phyloP scores from a whole-genome alignment of 2,329 filamentous ascomycete species.

The Lasiodiplodia sp. region DNA sequence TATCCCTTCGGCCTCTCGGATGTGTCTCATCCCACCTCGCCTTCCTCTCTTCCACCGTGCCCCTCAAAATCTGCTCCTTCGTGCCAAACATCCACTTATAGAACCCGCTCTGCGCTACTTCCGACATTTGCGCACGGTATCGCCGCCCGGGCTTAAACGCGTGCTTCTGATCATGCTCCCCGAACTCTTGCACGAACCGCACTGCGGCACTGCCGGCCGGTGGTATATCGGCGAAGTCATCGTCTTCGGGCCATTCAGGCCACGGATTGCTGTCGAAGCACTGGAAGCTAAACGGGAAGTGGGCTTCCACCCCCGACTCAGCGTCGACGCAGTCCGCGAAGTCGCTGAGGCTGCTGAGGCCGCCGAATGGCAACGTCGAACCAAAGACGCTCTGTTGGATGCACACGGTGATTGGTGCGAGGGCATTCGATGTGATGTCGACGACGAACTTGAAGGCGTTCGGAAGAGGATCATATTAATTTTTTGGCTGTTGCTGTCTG shows the following conservation, averaged over 20 bases:
- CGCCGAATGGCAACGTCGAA: neutral
- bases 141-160: neutral
- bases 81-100: neutral
- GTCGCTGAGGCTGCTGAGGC: neutral
- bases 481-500: too few species aligned
- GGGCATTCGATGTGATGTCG: neutral
- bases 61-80: neutral
- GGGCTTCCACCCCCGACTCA: neutral
- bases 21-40: neutral
- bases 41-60: neutral
- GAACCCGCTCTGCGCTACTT: neutral
- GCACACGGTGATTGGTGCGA: neutral
- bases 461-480: too few species aligned
- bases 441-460: neutral
- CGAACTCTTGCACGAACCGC: neutral
- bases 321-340: neutral
- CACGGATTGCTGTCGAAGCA: neutral
- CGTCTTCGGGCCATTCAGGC: neutral
- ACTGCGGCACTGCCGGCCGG: neutral
- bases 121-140: neutral
- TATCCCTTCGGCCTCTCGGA: neutral
- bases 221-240: neutral
- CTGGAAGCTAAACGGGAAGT: neutral
- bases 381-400: neutral
- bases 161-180: neutral